phyloP scores from a whole-genome alignment of 345 rosid genomes.

The Camelina sativa region DNA sequence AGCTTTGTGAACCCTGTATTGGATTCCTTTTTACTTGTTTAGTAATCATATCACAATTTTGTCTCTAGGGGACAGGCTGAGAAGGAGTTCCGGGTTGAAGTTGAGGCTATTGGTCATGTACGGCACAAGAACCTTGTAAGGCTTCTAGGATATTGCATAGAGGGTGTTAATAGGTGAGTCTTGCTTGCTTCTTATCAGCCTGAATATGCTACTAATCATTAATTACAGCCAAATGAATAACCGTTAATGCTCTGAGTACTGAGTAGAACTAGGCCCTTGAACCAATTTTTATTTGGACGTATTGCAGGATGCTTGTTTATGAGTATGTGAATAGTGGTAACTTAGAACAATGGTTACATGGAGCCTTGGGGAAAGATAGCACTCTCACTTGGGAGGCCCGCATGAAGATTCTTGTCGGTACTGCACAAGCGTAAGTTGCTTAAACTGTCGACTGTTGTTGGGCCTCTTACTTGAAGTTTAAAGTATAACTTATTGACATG shows the following conservation, averaged over 20 bases:
- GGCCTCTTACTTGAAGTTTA: conserved; percentile 9
- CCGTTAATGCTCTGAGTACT: conserved; percentile 8
- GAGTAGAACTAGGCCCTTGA: conserved; percentile 2
- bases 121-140: conserved; percentile 95
- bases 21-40: conserved; percentile 15
- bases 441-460: conserved; percentile 12
- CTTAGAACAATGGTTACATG: conserved; percentile 89
- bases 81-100: conserved; percentile 95
- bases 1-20: conserved; percentile 19
- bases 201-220: not conserved
- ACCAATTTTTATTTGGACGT: conserved; percentile 11
- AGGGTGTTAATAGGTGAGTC: conserved; percentile 85
- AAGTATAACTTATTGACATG: not conserved
- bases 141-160: conserved; percentile 89
- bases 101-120: conserved; percentile 97
- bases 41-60: conserved; percentile 11
- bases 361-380: conserved; percentile 57
- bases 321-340: conserved; percentile 90
- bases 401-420: conserved; percentile 76
- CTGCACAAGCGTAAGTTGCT: conserved; percentile 85
- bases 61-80: conserved; percentile 90
- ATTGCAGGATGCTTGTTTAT: conserved; percentile 74
- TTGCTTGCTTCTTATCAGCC: conserved; percentile 29
- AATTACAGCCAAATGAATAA: not conserved
- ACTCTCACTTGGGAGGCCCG: conserved; percentile 86